Base-by-base conservation (phyloP, 768 basidiomycete species). In the Dioszegia hungarica region DNA sequence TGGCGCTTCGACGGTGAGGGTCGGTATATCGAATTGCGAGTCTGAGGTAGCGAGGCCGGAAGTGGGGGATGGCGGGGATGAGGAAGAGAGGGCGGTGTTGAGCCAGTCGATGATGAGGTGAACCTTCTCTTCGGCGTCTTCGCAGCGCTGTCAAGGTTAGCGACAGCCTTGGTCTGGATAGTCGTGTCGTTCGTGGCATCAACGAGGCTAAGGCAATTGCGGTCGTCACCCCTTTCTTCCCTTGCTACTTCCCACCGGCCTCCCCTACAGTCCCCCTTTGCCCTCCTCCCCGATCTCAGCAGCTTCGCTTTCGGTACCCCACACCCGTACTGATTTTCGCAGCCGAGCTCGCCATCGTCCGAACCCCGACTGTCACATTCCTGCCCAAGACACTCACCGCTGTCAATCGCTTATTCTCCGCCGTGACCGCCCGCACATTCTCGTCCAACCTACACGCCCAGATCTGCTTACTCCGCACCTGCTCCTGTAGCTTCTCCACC, bases 371-470 rank as follows among this genome's bases (percentile, higher is more conserved):
- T n/a, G n/a, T n/a, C n/a, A n/a, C n/a, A n/a, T n/a, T n/a, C n/a
- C n/a, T n/a, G n/a, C n/a, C n/a, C n/a, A n/a, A n/a, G n/a, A n/a
- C n/a, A 63, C 63, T 62, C 36, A 70, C 68, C 48, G 43, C 38
- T 25, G 56, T 24, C 45, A 70, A 50, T 10, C 40, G 48, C 55
- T 62, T 69, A 47, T 72, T 72, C 57, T 69, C 67, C 45, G 51
- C 57, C 3, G 65, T 63, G 19, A 69, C 56, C 24, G 62, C 61
- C 24, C 68, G 19, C n/a, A 69, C 53, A 54, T 72, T 72, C 59
- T 72, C 70, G 57, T 72, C 68, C 38, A 72, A 46, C 34, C 70
- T 59, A 54, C 64, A 70, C 11, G 70, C 70, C 70, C 70, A 72
- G 29, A 69, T 67, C 39, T 52, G 52, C 55, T 72, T 72, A 40